These are phyloP conservation scores for Trichoderma asperelloides DNA, from an alignment of 495 filamentous ascomycete genomes.

Conservation along the genomic window DNA sequence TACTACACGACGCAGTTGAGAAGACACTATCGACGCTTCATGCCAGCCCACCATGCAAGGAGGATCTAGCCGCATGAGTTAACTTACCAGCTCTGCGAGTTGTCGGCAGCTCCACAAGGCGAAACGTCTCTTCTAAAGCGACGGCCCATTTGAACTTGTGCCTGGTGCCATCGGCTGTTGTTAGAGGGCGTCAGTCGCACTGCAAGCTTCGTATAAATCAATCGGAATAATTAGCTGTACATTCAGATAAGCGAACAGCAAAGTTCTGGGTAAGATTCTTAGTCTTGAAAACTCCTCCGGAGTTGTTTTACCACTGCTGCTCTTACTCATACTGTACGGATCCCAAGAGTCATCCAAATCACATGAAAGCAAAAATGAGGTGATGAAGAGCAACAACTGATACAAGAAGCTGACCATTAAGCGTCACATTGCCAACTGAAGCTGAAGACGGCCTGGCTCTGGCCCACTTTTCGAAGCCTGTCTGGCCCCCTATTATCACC, in stretches of 20 bases:
- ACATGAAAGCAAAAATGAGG: background rate
- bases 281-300: background rate
- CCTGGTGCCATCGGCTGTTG: background rate
- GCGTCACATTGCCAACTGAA: background rate
- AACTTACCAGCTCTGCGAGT: background rate
- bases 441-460: constrained; percentile 1
- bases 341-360: background rate
- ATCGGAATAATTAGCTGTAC: constrained; percentile 7
- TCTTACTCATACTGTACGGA: background rate
- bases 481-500: background rate
- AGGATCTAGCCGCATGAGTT: background rate
- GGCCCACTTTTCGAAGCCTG: constrained; percentile 1
- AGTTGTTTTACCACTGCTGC: background rate
- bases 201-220: background rate
- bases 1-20: background rate
- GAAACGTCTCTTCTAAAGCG: background rate
- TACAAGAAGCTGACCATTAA: background rate
- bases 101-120: background rate
- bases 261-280: background rate
- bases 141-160: background rate
- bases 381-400: background rate
- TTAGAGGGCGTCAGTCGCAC: background rate
- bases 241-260: constrained; percentile 3
- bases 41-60: background rate
- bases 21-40: background rate